A percentile compares a stretch with the other conserved stretches of the same genome.
phyloP scores from a whole-genome alignment of 805 yeast species.

The Nakazawaea populi region DNA sequence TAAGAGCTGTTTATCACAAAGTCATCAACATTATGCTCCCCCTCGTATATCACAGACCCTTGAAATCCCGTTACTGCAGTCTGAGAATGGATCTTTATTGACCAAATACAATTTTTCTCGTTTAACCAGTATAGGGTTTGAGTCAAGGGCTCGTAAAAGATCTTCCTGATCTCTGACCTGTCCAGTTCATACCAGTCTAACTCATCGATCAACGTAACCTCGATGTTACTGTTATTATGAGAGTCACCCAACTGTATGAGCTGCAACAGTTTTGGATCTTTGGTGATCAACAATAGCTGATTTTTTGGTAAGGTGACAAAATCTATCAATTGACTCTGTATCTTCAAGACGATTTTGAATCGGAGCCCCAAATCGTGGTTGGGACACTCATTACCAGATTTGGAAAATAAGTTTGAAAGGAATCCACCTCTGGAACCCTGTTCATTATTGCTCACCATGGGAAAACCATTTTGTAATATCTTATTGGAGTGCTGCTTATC shows the following conservation, averaged over 20 bases:
- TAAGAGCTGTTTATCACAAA: constrained; percentile 35
- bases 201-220: constrained; percentile 23
- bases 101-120: constrained; percentile 23
- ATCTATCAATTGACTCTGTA: constrained; percentile 26
- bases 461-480: constrained; percentile 29
- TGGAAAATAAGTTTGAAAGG: constrained; percentile 20
- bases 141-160: constrained; percentile 17
- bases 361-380: constrained; percentile 26
- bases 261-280: constrained; percentile 29
- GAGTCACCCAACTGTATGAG: constrained; percentile 20
- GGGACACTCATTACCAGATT: constrained; percentile 20
- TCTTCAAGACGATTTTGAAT: constrained; percentile 26
- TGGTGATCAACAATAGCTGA: constrained; percentile 20
- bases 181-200: constrained; percentile 25
- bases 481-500: constrained; percentile 16
- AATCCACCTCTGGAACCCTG: constrained; percentile 18
- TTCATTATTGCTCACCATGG: constrained; percentile 12
- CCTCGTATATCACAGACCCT: constrained; percentile 19
- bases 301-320: constrained; percentile 20
- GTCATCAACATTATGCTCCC: constrained; percentile 13
- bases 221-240: constrained; percentile 19
- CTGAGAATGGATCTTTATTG: constrained; percentile 12
- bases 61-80: constrained; percentile 12
- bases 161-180: constrained; percentile 12
- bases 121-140: constrained; percentile 26